phyloP scores from a whole-genome alignment of 805 yeast species.

The Cephaloascus fragrans region DNA sequence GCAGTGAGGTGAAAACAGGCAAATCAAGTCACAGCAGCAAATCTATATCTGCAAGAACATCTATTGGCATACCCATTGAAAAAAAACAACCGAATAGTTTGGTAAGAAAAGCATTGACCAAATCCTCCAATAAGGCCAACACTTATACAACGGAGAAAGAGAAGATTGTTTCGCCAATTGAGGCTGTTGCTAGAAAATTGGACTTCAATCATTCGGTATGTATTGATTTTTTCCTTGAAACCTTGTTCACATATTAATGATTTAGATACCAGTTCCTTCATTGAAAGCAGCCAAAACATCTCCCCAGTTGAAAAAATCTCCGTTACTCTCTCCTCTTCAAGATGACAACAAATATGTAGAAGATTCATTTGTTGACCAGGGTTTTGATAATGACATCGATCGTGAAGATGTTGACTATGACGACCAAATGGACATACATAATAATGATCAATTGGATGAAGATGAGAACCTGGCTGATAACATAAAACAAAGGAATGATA shows the following conservation, averaged over 20 bases:
- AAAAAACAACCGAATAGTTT: too few relatives aligned
- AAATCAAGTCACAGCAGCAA: conserved; percentile 1
- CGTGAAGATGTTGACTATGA: conserved; percentile 15
- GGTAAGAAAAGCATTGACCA: not conserved
- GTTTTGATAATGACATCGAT: conserved; percentile 6
- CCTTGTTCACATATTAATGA: not conserved
- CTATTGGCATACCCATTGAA: too few relatives aligned
- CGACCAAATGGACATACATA: conserved; percentile 2
- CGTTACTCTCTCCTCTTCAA: conserved; percentile 19
- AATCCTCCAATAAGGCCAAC: not conserved
- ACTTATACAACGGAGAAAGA: conserved; percentile 5
- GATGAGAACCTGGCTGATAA: conserved; percentile 3
- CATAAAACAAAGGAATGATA: conserved; percentile 1
- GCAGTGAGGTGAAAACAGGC: conserved; percentile 2
- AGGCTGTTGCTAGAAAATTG: conserved; percentile 21
- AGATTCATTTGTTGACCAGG: conserved; percentile 7
- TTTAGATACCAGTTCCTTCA: conserved; percentile 1
- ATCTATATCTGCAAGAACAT: conserved; percentile 5
- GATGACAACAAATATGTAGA: conserved; percentile 5
- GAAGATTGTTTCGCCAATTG: conserved; percentile 4
- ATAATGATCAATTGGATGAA: conserved; percentile 3
- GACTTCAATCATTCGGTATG: conserved; percentile 22
- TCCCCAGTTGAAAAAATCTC: conserved; percentile 13
- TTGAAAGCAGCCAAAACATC: conserved; percentile 6
- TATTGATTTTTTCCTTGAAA: not conserved